These are phyloP conservation scores for Isabelozyma gotoi DNA, from an alignment of 805 yeast species.

Conservation along the genomic window DNA sequence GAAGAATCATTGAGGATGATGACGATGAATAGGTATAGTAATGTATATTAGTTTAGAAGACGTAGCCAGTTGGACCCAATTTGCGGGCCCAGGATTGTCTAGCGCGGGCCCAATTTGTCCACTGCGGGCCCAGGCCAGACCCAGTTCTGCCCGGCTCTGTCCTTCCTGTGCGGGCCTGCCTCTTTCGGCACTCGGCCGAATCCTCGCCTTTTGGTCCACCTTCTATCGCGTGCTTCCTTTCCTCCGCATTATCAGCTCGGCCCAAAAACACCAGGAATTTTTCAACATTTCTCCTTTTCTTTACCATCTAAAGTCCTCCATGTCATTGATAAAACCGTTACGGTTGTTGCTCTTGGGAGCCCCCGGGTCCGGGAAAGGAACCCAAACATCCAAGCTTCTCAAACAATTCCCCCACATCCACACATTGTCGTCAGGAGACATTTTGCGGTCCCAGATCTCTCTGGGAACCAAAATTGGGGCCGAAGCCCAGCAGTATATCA, in stretches of 20 bases:
- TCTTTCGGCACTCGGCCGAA: no score
- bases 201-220: no score
- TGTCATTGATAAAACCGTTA: conserved; percentile 36
- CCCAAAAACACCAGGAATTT: not conserved
- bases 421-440: conserved; percentile 81
- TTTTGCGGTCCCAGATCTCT: conserved; percentile 67
- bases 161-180: no score
- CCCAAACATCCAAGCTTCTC: conserved; percentile 69
- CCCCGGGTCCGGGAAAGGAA: conserved; percentile 96
- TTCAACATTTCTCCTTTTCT: not conserved
- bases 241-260: not conserved
- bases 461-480: conserved; percentile 53
- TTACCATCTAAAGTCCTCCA: not conserved
- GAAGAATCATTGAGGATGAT: conserved; percentile 50
- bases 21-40: conserved; percentile 33
- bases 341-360: conserved; percentile 82
- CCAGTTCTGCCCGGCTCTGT: no score
- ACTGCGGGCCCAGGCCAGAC: no score
- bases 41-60: not conserved
- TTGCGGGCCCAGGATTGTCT: not conserved
- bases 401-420: conserved; percentile 51
- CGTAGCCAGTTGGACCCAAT: not conserved
- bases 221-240: not conserved
- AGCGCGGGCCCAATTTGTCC: not conserved
- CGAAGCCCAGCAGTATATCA: conserved; percentile 56